Conservation (phyloP, 331 rosid species). For the Stylosanthes scabra region DNA sequence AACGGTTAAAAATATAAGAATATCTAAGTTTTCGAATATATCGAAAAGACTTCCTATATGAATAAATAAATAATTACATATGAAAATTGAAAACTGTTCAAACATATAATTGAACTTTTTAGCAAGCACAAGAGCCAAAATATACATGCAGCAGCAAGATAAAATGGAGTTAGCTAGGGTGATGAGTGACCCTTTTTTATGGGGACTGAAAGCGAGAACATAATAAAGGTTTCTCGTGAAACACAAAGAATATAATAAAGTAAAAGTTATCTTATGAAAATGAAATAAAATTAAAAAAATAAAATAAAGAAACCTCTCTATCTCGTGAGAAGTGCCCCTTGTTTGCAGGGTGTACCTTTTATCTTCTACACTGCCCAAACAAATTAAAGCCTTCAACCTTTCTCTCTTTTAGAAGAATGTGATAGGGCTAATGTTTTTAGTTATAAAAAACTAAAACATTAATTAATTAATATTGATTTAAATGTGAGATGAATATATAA, state of each 20-base stretch:
- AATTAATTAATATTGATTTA: too few relatives aligned
- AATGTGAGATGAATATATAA: too few relatives aligned
- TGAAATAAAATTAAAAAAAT: neutral
- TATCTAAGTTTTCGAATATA: too few relatives aligned
- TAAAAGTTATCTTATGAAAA: conserved; percentile 25
- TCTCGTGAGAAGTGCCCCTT: conserved; percentile 72
- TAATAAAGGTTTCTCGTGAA: conserved; percentile 55
- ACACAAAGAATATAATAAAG: conserved; percentile 55
- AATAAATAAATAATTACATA: too few relatives aligned
- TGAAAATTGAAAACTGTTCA: too few relatives aligned
- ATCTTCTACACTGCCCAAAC: conserved; percentile 47
- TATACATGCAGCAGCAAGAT: conserved; percentile 34
- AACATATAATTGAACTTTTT: too few relatives aligned
- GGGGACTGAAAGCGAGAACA: conserved; percentile 49
- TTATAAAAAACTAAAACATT: too few relatives aligned
- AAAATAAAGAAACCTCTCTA: conserved; percentile 7
- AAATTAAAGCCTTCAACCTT: conserved; percentile 55
- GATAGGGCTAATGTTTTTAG: too few relatives aligned
- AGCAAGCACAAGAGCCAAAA: conserved; percentile 57
- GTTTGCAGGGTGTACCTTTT: conserved; percentile 68
- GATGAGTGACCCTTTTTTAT: conserved; percentile 47
- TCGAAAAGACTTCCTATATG: too few relatives aligned
- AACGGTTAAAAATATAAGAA: too few relatives aligned
- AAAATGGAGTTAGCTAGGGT: conserved; percentile 11
- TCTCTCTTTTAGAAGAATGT: conserved; percentile 19